These are phyloP conservation scores for Barbatosphaeria neglecta DNA, from an alignment of 495 filamentous ascomycete genomes.

Conservation along the genomic window DNA sequence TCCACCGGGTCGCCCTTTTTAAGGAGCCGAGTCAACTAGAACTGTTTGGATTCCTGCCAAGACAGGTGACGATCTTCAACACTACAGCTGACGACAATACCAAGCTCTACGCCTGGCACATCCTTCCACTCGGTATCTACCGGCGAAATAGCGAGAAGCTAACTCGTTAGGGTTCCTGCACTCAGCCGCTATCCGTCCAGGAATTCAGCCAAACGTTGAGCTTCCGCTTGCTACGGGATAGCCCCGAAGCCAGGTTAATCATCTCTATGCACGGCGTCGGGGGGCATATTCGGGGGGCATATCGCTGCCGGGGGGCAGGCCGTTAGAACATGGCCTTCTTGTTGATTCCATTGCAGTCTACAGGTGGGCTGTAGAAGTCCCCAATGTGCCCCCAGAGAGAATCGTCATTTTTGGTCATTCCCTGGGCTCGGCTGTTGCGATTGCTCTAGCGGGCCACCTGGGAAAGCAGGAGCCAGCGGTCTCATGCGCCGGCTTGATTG, in stretches of 20 bases:
- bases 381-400: constrained; percentile 51
- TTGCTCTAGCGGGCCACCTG: constrained; percentile 60
- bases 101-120: constrained; percentile 45
- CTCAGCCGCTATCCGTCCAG: no score
- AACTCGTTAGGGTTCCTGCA: constrained; percentile 26
- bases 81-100: constrained; percentile 35
- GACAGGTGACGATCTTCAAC: constrained; percentile 43
- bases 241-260: constrained; percentile 38
- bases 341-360: constrained; percentile 63
- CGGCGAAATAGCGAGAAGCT: constrained; percentile 32
- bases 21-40: constrained; percentile 38
- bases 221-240: constrained; percentile 28
- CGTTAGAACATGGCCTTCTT: constrained; percentile 73
- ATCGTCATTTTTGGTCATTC: constrained; percentile 83
- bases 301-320: constrained; percentile 65
- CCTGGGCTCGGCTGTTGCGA: constrained; percentile 75
- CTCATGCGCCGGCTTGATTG: constrained; percentile 55
- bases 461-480: constrained; percentile 7
- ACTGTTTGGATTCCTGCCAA: constrained; percentile 36
- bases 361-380: constrained; percentile 55
- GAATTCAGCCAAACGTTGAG: no score
- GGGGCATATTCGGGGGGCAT: constrained; percentile 77
- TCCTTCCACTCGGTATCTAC: constrained; percentile 42
- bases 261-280: constrained; percentile 37
- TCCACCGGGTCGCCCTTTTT: no score